A percentile compares a stretch with the other conserved stretches of the same genome.
Conservation (phyloP, 345 rosid genomes). For the Mangifera indica region DNA sequence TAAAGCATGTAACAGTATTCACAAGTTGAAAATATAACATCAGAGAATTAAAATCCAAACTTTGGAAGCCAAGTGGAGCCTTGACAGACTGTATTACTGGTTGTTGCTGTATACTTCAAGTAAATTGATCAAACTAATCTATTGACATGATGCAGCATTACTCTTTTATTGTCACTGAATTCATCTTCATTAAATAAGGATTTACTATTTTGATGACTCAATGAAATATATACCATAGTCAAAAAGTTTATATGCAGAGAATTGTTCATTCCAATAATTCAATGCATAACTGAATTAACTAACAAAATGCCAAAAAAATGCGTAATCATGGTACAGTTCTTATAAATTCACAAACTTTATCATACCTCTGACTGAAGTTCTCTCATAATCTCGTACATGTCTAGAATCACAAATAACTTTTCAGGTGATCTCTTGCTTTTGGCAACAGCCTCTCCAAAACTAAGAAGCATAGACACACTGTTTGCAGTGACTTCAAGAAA, state of each 20-base stretch:
- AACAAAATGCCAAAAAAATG: background rate
- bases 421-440: constrained; percentile 98
- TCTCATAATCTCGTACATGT: constrained; percentile 98
- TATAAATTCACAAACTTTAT: constrained; percentile 13
- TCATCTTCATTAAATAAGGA: no score
- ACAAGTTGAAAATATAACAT: background rate
- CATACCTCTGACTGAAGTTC: constrained; percentile 90
- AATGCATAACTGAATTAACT: background rate
- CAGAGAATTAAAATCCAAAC: background rate
- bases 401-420: constrained; percentile 83
- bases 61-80: background rate
- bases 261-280: background rate
- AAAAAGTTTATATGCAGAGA: no score
- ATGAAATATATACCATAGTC: no score
- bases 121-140: no score
- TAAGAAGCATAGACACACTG: constrained; percentile 76
- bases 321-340: constrained; percentile 5
- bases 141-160: no score
- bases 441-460: constrained; percentile 95
- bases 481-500: constrained; percentile 85
- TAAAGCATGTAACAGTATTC: background rate
- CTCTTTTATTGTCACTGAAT: no score
- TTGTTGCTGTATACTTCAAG: no score
- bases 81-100: background rate
- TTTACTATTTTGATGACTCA: no score